These are phyloP conservation scores for Rhodotorula babjevae DNA, from an alignment of 768 basidiomycete genomes.

Conservation along the genomic window DNA sequence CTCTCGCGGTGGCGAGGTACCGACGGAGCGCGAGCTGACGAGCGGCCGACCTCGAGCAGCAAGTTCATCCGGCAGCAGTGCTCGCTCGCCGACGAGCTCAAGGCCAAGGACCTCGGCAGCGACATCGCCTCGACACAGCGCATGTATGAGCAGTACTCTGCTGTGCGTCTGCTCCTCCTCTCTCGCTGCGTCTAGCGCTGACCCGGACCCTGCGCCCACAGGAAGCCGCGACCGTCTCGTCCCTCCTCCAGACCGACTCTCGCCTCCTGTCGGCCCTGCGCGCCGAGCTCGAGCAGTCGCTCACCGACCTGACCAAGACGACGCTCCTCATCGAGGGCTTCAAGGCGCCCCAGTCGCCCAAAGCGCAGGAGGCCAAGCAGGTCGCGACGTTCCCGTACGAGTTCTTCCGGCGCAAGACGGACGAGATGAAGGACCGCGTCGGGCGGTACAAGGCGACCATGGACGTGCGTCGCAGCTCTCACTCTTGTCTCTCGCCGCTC, in stretches of 20 bases:
- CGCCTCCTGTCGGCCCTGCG: constrained; percentile 16
- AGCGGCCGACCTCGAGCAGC: constrained; percentile 1
- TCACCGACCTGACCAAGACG: constrained; percentile 22
- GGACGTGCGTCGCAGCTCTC: constrained; percentile 14
- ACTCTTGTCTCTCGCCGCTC: neutral
- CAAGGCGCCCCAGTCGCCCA: constrained; percentile 7
- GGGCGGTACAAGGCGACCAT: constrained; percentile 31
- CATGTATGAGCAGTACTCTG: constrained; percentile 18
- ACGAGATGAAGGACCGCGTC: constrained; percentile 34
- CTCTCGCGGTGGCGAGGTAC: too few species aligned
- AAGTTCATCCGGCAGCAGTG: constrained; percentile 34
- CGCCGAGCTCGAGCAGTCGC: constrained; percentile 16
- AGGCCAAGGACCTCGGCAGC: constrained; percentile 29
- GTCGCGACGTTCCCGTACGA: constrained; percentile 21
- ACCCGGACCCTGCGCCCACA: neutral
- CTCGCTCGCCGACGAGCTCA: constrained; percentile 34
- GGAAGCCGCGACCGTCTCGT: constrained; percentile 19
- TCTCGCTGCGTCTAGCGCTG: too few species aligned
- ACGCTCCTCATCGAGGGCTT: constrained; percentile 27
- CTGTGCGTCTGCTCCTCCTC: neutral
- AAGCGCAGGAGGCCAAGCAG: constrained; percentile 4
- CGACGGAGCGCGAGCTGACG: neutral
- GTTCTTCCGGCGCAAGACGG: constrained; percentile 38
- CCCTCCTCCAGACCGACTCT: constrained; percentile 10
- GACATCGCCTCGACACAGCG: constrained; percentile 30